These are phyloP conservation scores for Yarrowia phangngaensis DNA, from an alignment of 805 yeast species.

Conservation along the genomic window DNA sequence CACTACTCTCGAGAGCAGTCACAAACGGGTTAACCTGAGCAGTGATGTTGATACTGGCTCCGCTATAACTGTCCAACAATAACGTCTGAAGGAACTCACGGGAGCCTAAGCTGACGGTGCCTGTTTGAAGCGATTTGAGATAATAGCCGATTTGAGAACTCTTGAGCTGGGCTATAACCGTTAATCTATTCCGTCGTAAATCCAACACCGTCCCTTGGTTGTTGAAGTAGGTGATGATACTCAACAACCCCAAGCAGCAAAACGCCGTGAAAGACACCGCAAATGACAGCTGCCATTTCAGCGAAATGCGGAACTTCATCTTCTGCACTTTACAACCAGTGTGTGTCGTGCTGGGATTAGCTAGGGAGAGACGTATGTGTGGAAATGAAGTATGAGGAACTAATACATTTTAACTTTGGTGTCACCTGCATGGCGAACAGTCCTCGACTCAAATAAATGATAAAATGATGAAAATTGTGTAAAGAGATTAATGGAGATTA, in stretches of 20 bases:
- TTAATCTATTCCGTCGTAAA: conserved; percentile 62
- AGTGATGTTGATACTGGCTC: conserved; percentile 1
- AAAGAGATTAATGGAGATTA: neutral
- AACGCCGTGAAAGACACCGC: conserved; percentile 19
- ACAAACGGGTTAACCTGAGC: conserved; percentile 27
- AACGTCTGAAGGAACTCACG: conserved; percentile 57
- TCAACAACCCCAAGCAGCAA: conserved; percentile 3
- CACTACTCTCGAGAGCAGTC: conserved; percentile 31
- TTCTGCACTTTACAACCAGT: neutral
- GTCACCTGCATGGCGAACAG: neutral
- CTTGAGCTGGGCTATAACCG: conserved; percentile 74
- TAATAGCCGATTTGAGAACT: conserved; percentile 72
- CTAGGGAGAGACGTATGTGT: conserved; percentile 43
- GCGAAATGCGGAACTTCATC: conserved; percentile 22
- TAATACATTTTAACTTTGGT: neutral
- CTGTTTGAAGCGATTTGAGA: conserved; percentile 59
- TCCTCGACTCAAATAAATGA: neutral
- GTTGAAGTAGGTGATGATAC: conserved; percentile 45
- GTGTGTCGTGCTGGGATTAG: neutral
- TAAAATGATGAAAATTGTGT: neutral
- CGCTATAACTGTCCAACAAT: conserved; percentile 47
- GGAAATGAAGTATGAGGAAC: no score
- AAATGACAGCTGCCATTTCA: conserved; percentile 18
- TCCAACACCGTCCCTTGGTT: conserved; percentile 58
- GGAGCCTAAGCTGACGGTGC: conserved; percentile 58